Base-by-base conservation (phyloP, 2,329 filamentous ascomycete species). In the Polychaeton citri region DNA sequence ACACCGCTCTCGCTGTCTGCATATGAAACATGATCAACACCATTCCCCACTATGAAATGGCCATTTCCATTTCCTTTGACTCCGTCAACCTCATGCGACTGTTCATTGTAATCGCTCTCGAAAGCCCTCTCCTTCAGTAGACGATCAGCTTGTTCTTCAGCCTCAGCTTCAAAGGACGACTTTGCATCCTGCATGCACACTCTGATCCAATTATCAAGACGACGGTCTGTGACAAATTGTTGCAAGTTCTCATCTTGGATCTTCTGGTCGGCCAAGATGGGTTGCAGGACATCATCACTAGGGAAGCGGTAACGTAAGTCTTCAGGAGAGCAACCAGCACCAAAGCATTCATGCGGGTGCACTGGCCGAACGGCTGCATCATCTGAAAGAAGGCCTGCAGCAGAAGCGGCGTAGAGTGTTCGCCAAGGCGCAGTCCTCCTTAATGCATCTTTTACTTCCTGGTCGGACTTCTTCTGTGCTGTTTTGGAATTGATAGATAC, bases 401-500 rank as follows among this genome's bases (percentile, higher is more conserved):
- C 39, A 19, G 39, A 19, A 30, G 45, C 36, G 17, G 41, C 36
- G 32, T 43, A 46, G 6, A 52, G 30, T 1, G 85, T 93, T 34
- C 44, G 38, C 69, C 47, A 59, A 2, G 46, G 38, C 9, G 45
- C 44, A 2, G 54, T 57, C 16, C 49, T 37, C 10, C 49, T 44
- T 10, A 92, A 60, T 13, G 72, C 64, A 19, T 71, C 66, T 36
- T 76, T 65, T 19, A 85, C 72, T 42, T 81, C 71, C 3, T 65
- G 61, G 50, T 93, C 86, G 38, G 76, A 74, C 53, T 82, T 45
- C 34, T 45, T 44, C 17, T 42, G 43, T 30, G 36, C 28, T 33
- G 79, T 74, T 1, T 81, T 88, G 45, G 83, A 76, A 52, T 90
- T 88, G 52, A 92, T 72, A 39, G 65, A 67, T 18, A 71, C 65